These are phyloP conservation scores for Pyricularia sp. DNA, from an alignment of 2,329 filamentous ascomycete species.

Conservation along the genomic window DNA sequence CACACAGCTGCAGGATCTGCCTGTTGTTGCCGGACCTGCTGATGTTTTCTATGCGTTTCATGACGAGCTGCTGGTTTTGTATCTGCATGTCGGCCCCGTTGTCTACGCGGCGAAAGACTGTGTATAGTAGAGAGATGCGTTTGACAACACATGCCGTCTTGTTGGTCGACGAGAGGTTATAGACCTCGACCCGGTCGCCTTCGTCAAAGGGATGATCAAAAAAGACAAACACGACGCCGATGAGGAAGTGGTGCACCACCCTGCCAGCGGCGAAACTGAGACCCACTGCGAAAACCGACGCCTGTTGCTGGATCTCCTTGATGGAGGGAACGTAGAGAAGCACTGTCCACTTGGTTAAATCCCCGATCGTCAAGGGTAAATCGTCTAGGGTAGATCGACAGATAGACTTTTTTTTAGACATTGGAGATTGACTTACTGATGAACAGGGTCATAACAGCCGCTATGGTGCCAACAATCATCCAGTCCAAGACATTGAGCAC, in stretches of 20 bases:
- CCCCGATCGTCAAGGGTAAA: too few relatives aligned
- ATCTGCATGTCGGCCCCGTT: constrained; percentile 20
- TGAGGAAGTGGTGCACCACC: constrained; percentile 61
- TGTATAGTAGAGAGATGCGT: constrained; percentile 23
- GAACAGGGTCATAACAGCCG: constrained; percentile 17
- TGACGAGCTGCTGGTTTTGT: constrained; percentile 58
- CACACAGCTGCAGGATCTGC: constrained; percentile 54
- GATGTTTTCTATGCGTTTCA: constrained; percentile 62
- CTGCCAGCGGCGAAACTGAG: constrained; percentile 66
- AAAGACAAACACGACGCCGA: constrained; percentile 62
- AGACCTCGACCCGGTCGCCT: constrained; percentile 61
- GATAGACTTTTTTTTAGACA: not conserved
- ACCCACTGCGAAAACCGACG: constrained; percentile 27
- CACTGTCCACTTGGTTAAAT: constrained; percentile 6
- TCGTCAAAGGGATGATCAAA: constrained; percentile 67
- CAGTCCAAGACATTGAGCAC: constrained; percentile 21
- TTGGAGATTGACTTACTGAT: constrained; percentile 10
- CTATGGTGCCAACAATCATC: constrained; percentile 15
- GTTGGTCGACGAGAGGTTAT: constrained; percentile 21
- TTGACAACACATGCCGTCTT: constrained; percentile 15
- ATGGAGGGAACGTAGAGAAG: constrained; percentile 16
- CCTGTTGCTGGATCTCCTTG: constrained; percentile 17
- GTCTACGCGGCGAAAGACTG: constrained; percentile 22
- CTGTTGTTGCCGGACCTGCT: constrained; percentile 58
- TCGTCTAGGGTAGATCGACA: not conserved